Base-by-base conservation (phyloP, 495 filamentous ascomycete species). In the Annulohypoxylon maeteangense region DNA sequence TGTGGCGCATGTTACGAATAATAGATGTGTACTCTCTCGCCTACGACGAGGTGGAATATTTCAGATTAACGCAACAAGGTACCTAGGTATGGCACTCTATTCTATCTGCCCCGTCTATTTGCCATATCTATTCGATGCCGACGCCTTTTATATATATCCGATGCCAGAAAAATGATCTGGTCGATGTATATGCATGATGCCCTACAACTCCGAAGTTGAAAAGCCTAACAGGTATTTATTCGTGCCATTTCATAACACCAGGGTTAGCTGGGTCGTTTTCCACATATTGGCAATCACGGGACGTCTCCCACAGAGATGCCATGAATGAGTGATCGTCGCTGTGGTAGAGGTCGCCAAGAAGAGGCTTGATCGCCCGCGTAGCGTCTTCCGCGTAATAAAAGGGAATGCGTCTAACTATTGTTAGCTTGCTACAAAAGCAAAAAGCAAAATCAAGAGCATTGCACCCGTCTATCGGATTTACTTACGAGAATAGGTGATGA, bases 341-440 rank as follows among this genome's bases (percentile, higher is more conserved):
- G 57, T 85, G 82, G 75, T 90, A 90, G 71, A 86, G 82, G 25
- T 86, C 76, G 47, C 88, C 88, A 58, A 90, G 84, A 60, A 89
- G 80, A 1, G 84, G 83, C 76, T 87, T 85, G 69, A 90, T 88
- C 45, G 87, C 87, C 50, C 83, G 77, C 16, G 87, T 88, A 31
- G 88, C 88, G 77, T 89, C 87, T 65, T 89, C 88, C 40, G 88
- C 87, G 65, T 89, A 76, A 77, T 90, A 90, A 79, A 89, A 89
- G 31, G 88, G 88, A 53, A 90, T 90, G 55, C 82, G 84, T 50
- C 75, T 77, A 61, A 10, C 10, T 4, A 36, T n/a, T 23, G 44
- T 70, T 51, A 74, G 65, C 27, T 36, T 51, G 16, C 18, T 63
- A 18, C 18, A 14, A 29, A 36, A 7, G 14, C 2, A 31, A 51